Base-by-base conservation (phyloP, 768 basidiomycete species). In the Rhodotorula diobovata region DNA sequence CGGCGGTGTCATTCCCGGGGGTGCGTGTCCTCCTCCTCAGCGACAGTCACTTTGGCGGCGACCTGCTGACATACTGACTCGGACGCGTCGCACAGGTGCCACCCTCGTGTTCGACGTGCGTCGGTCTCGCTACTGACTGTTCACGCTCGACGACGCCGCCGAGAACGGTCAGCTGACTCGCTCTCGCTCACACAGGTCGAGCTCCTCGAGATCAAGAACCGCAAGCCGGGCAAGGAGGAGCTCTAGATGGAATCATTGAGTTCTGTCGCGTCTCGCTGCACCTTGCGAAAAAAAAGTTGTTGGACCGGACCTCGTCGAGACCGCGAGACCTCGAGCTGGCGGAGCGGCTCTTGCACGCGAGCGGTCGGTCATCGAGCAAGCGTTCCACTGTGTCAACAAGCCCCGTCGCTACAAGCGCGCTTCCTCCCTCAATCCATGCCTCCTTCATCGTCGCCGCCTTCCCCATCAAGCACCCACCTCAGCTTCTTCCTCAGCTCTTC, bases 1-100 rank as follows among this genome's bases (percentile, higher is more conserved):
- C 37, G 81, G 81, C 14, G 81, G 80, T 9, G 79, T 81, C 39
- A 82, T 82, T 41, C 82, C 82, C 12, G 58, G 58, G 2, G 58
- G 58, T 59, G 41, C 37, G 58, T 59, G 20, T 37, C n/a, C 12
- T 57, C 37, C 18, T n/a, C 21, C 32, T 28, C 32, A 4, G 37
- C 35, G n/a, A n/a, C n/a, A n/a, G n/a, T 39, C 12, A 28, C 15
- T 9, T 23, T 37, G 2, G 5, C 23, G 12, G 10, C 54, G 1
- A 11, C 1, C 2, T 18, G 56, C 35, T 28, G 11, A 51, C 54
- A 32, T 32, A 5, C 32, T 32, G 20, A 12, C 37, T 32, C 25
- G 11, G 7, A 23, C 37, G 35, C 20, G 21, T 11, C 39, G 76
- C 79, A n/a, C n/a, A 35, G 71, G 74, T 14, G 79, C 80, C 12